Base-by-base conservation (phyloP, 1,139 yeast genomes). In the Yamadazyma spencermartinsiae region DNA sequence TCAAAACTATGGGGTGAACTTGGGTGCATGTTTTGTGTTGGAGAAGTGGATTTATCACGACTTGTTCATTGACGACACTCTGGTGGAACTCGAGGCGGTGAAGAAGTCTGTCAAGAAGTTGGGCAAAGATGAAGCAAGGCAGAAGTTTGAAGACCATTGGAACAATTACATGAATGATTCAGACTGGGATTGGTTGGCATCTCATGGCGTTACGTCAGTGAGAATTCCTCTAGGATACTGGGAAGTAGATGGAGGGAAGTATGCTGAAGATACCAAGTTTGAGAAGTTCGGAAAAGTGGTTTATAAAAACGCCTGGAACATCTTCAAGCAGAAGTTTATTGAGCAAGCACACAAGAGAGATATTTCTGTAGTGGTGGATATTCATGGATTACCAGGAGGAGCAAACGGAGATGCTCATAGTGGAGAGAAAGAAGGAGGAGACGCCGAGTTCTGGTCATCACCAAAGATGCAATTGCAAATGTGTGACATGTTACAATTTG, bases 201-300 rank as follows among this genome's bases (percentile, higher is more conserved):
- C 70, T 15, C 79, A 76, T 35, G 83, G 84, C 6, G 87, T 87
- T 14, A 88, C 86, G 13, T 75, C 89, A 0, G 74, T 92, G 7
- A 72, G 98, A 49, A 72, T 90, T 7, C 98, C 98, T 4, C 63
- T 92, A 48, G 98, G 98, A 0, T 92, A 86, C 60, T 92, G 96
- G 96, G 82, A 79, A 42, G 78, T 89, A 9, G 76, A 68, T 35
- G 82, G 82, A n/a, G 86, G 86, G 1, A 50, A 52, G 11, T 83
- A 69, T 55, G 63, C 85, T 20, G 58, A 62, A 14, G 78, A 72
- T 10, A 83, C 95, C 6, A 79, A 81, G 20, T 92, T 87, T 57
- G 79, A 64, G 12, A 60, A 68, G 24, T 65, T 74, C 35, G 62
- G 71, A 3, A 36, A 45, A 3, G 57, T 56, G 0, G 87, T 87